A percentile compares a stretch with the other conserved stretches of the same genome.
phyloP scores from a whole-genome alignment of 23 red algal genomes.

The Gracilaria gracilis region DNA sequence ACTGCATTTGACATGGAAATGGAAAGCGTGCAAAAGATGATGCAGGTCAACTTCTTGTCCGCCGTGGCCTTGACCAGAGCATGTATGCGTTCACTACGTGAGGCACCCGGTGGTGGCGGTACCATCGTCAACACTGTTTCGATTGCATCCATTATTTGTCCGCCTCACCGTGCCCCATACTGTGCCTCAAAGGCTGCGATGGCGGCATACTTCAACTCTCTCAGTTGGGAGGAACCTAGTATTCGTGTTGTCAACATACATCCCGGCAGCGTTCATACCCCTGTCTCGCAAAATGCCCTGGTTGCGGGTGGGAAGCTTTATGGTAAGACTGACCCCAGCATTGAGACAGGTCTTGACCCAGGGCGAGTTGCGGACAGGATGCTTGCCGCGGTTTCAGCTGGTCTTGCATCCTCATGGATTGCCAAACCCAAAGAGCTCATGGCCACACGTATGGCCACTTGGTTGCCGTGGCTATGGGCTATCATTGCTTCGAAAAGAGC shows the following conservation, averaged over 20 bases:
- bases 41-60: constrained; percentile 57
- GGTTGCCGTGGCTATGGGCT: constrained; percentile 48
- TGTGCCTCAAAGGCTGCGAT: constrained; percentile 70
- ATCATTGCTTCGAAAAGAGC: constrained; percentile 20
- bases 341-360: constrained; percentile 60
- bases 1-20: constrained; percentile 35
- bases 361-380: constrained; percentile 72
- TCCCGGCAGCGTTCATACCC: constrained; percentile 71
- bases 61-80: constrained; percentile 64
- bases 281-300: constrained; percentile 43
- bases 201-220: constrained; percentile 35
- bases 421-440: constrained; percentile 66
- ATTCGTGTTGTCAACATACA: constrained; percentile 64
- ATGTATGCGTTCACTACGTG: constrained; percentile 44
- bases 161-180: constrained; percentile 59
- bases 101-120: constrained; percentile 28
- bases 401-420: constrained; percentile 15
- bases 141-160: constrained; percentile 41
- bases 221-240: constrained; percentile 44
- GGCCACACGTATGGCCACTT: constrained; percentile 18
- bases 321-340: constrained; percentile 57
- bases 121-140: constrained; percentile 71
- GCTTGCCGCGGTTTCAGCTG: constrained; percentile 54
- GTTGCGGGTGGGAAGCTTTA: constrained; percentile 41
- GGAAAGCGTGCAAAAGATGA: constrained; percentile 21